Evolutionary conservation across 495 filamentous ascomycete species (phyloP), one percentile per base, ranked within the genome.

Genomic region (Penicillium cinerascens): DNA sequence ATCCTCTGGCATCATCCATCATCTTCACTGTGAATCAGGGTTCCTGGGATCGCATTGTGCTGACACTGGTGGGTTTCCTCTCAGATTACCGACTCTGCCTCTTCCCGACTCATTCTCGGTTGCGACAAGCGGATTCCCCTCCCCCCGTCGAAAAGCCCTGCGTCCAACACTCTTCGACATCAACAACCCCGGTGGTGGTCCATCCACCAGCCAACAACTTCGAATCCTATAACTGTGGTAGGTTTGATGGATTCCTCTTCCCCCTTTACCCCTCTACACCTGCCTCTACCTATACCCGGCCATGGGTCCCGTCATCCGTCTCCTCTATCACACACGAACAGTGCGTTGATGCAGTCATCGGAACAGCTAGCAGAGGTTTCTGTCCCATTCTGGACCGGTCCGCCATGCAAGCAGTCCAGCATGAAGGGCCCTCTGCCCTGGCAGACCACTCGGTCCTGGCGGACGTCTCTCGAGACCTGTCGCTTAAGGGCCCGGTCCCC

Each of bases 401-500:
- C 51, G 70, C 49, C 44, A 74, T 71, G 68, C 71, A 75, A 65
- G 63, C 66, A 61, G 62, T 64, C 57, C 71, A 70, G 45, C 66
- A 67, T 59, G 74, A 73, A 54, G 68, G 65, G 57, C 71, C 63
- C 53, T 61, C 65, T 56, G 63, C 52, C 59, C 77, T 76, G 56
- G 71, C 60, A 47, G 67, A 67, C 56, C 67, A 66, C 44, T 52
- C 68, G 33, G 53, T 60, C 58, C 68, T 67, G 45, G 61, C 59
- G 33, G 63, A 64, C 54, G 59, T 43, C 54, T 61, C 66, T 59
- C 65, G 72, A 68, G 64, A 70, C 54, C 55, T 71, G 73, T 69
- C 79, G 76, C 74, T 77, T 40, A 75, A 74, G 51, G 77, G 67
- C 50, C 76, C 80, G 35, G 72, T 78, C 9, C 84, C 87, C 57